Base-by-base conservation (phyloP, 1,139 yeast genomes). In the Trichomonascaceae sp. region DNA sequence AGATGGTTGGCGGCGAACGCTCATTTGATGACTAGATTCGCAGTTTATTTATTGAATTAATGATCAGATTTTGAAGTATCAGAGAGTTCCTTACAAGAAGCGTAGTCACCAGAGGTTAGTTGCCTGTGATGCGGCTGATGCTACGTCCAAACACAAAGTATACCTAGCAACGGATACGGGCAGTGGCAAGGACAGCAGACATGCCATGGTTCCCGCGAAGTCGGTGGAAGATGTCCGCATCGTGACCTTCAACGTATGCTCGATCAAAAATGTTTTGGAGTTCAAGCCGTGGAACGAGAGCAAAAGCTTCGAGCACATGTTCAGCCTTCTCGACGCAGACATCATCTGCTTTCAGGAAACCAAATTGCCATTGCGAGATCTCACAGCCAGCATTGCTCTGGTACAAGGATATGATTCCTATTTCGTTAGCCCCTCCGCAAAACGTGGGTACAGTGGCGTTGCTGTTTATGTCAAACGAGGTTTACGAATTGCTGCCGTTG, bases 401-500 rank as follows among this genome's bases (percentile, higher is more conserved):
- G 57, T 81, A 0, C 59, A 64, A 1, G 71, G 74, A 2, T 87
- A 66, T 48, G 59, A 65, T 22, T 67, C 82, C 1, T 89, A 74
- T 46, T 71, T 85, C 26, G 65, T 92, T 0, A 59, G 84, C 15
- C 93, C 96, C 0, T 52, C 30, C 6, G 38, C 31, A 25, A 57
- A 54, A 33, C 79, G 75, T 50, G 97, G 97, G 0, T 89, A 89
- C 52, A 73, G 92, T 40, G 98, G 98, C 0, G 97, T 89, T 2
- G 93, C 87, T 0, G 68, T 89, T 2, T 87, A 82, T 56, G 71
- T 87, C 2, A 60, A 85, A 16, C 40, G 42, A 51, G n/a, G n/a
- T n/a, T n/a, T n/a, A n/a, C 41, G n/a, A 43, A 67, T 25, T 47
- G 53, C 43, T 46, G 23, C 23, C 9, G n/a, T n/a, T n/a, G n/a